A percentile compares a stretch with the other conserved stretches of the same genome.
phyloP scores from a whole-genome alignment of 1,284 basidiomycete species.

The Golubevia sp. region DNA sequence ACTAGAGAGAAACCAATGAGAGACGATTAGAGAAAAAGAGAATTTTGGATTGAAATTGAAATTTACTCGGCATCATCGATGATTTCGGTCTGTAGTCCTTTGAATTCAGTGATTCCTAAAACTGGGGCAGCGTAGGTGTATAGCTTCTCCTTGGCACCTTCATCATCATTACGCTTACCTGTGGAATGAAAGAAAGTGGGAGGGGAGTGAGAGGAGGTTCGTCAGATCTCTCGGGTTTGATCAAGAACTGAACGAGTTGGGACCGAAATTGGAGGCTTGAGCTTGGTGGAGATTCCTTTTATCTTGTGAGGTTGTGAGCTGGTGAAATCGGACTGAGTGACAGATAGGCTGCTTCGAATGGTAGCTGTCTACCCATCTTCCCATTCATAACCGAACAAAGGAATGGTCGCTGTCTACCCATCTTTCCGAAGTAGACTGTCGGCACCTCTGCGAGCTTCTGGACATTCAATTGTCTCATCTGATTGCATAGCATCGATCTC shows the following conservation, averaged over 20 bases:
- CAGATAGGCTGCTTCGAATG: too few species aligned
- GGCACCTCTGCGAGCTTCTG: too few species aligned
- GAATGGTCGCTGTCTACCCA: too few species aligned
- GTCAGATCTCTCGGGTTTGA: background rate
- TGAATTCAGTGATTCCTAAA: constrained; percentile 57
- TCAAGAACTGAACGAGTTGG: background rate
- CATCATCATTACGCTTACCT: constrained; percentile 61
- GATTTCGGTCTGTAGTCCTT: constrained; percentile 57
- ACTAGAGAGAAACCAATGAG: background rate
- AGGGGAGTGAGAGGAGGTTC: background rate
- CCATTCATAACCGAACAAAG: too few species aligned
- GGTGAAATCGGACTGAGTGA: too few species aligned
- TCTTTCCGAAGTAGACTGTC: too few species aligned
- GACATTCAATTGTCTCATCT: too few species aligned
- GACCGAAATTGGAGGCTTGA: background rate
- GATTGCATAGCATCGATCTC: too few species aligned
- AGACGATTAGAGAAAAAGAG: background rate
- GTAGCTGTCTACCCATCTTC: too few species aligned
- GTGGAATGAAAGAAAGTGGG: constrained; percentile 1
- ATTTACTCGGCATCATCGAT: constrained; percentile 52
- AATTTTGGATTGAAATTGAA: background rate
- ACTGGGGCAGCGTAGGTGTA: constrained; percentile 58
- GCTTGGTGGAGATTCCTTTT: background rate
- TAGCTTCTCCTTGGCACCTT: constrained; percentile 62
- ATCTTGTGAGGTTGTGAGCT: too few species aligned